A percentile compares a stretch with the other conserved stretches of the same genome.
Evolutionary conservation across 495 filamentous ascomycete genomes (phyloP).

Genomic region (Aeminium ludgeri): DNA sequence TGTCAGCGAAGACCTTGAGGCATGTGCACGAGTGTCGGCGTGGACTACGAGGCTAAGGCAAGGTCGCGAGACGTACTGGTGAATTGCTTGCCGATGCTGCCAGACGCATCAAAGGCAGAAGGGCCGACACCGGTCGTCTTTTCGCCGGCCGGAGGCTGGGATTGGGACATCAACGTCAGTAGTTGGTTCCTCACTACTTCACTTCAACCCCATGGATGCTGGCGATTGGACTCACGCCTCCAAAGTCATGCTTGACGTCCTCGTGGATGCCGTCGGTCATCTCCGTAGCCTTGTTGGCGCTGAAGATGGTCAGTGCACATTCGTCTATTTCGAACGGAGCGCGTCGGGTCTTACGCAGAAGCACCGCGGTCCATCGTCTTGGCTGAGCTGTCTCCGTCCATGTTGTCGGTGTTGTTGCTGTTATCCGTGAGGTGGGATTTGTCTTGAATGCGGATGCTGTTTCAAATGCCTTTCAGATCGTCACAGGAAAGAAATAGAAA

Average conservation of each 20-base stretch:
- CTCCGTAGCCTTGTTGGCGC: conserved; percentile 5
- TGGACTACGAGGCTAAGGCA: no score
- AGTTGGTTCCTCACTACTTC: background rate
- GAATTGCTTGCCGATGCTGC: conserved; percentile 9
- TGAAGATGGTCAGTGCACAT: background rate
- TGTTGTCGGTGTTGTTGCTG: background rate
- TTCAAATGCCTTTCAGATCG: background rate
- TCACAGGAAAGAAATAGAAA: no score
- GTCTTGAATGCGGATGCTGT: no score
- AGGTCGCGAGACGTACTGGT: background rate
- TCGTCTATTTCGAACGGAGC: background rate
- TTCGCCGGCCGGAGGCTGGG: conserved; percentile 7
- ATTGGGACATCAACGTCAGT: background rate
- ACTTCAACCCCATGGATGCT: background rate
- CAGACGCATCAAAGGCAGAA: conserved; percentile 5
- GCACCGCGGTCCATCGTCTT: conserved; percentile 7
- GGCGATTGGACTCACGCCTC: background rate
- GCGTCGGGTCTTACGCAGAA: conserved; percentile 1
- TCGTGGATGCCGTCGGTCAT: conserved; percentile 13
- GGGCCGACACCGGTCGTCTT: conserved; percentile 9
- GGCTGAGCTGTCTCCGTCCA: conserved; percentile 8
- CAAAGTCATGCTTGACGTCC: conserved; percentile 7
- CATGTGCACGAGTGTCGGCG: no score
- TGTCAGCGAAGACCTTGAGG: background rate
- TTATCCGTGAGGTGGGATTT: background rate